These are phyloP conservation scores for Penicillium canariense DNA, from an alignment of 495 filamentous ascomycete species.

Conservation along the genomic window DNA sequence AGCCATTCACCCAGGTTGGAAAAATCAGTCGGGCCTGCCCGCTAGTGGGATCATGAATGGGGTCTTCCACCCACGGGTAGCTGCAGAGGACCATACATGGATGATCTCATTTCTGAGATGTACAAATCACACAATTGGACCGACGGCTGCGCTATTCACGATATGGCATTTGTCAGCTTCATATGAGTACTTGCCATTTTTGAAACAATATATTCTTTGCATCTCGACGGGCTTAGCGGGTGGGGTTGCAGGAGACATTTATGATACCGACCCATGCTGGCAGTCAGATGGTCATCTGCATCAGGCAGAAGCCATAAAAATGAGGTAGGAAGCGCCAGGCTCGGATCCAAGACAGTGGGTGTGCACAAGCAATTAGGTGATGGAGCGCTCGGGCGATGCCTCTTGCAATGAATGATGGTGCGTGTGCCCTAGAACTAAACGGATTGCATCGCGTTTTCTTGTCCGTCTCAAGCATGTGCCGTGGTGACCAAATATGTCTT, in stretches of 20 bases:
- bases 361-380: background rate
- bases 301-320: background rate
- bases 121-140: background rate
- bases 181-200: conserved; percentile 1
- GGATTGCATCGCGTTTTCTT: background rate
- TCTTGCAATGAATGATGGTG: background rate
- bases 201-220: conserved; percentile 8
- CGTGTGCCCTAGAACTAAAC: background rate
- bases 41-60: conserved; percentile 2
- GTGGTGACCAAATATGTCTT: background rate
- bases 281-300: conserved; percentile 19
- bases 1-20: background rate
- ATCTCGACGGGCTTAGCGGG: conserved; percentile 11
- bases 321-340: background rate
- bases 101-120: conserved; percentile 21
- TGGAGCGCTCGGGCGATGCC: background rate
- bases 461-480: background rate
- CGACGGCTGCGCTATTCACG: background rate
- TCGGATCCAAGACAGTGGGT: background rate
- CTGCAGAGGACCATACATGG: conserved; percentile 22
- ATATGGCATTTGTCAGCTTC: conserved; percentile 9
- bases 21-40: background rate
- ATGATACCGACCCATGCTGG: background rate
- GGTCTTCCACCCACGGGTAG: conserved; percentile 27
- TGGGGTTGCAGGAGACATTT: background rate